A percentile compares a stretch with the other conserved stretches of the same genome.
Evolutionary conservation across 2,329 filamentous ascomycete species (phyloP).

Genomic region (Conoideocrella luteorostrata): DNA sequence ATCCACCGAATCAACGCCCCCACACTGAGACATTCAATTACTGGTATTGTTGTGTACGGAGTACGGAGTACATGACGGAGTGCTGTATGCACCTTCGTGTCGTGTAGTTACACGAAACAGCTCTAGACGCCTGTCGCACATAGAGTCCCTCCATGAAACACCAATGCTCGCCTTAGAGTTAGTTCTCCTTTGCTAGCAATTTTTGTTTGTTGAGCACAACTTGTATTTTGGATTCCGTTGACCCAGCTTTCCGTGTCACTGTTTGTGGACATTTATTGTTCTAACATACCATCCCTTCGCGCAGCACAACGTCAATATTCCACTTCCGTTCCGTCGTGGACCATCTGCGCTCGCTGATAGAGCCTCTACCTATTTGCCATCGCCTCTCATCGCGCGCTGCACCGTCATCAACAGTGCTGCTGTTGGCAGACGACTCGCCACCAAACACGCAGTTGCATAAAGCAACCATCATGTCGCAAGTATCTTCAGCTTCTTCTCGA

Average conservation of each 20-base stretch:
- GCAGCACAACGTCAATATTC: constrained; percentile 14
- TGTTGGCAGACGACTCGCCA: constrained; percentile 18
- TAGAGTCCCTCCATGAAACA: constrained; percentile 3
- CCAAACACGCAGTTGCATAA: constrained; percentile 17
- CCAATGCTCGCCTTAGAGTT: constrained; percentile 24
- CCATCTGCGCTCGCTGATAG: constrained; percentile 23
- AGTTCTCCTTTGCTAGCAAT: constrained; percentile 14
- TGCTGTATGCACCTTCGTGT: constrained; percentile 5
- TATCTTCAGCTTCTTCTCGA: background rate
- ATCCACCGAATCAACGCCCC: background rate
- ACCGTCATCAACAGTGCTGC: constrained; percentile 1
- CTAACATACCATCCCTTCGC: background rate
- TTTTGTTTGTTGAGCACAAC: background rate
- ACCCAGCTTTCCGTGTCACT: background rate
- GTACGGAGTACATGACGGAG: background rate
- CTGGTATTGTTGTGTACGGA: background rate
- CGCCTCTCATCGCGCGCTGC: constrained; percentile 4
- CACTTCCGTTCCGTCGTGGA: constrained; percentile 20
- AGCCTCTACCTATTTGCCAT: constrained; percentile 13
- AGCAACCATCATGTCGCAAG: background rate
- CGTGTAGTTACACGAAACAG: no score
- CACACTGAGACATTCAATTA: constrained; percentile 2
- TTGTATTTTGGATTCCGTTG: background rate
- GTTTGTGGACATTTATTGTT: no score
- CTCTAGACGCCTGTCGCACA: no score